Evolutionary conservation across 2,329 filamentous ascomycete genomes (phyloP).

Genomic region (Pseudogymnoascus sp.): DNA sequence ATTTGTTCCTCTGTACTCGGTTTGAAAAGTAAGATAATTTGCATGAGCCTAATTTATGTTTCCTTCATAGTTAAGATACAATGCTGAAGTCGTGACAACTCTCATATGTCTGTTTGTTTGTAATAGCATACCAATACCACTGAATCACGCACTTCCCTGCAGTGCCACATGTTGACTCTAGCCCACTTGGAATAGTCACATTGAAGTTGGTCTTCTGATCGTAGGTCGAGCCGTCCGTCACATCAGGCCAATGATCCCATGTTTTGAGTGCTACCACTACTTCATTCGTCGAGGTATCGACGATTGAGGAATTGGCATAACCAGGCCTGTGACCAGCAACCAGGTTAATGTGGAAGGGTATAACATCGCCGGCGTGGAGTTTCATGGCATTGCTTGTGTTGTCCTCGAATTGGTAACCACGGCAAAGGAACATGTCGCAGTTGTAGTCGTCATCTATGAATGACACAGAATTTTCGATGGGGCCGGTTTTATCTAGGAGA

Average conservation of each 20-base stretch:
- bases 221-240: conserved; percentile 10
- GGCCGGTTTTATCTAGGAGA: background rate
- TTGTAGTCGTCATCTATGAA: background rate
- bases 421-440: conserved; percentile 39
- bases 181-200: background rate
- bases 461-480: background rate
- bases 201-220: background rate
- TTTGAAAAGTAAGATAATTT: background rate
- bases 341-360: conserved; percentile 29
- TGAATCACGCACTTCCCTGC: conserved; percentile 19
- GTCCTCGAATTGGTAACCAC: conserved; percentile 37
- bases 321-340: conserved; percentile 21
- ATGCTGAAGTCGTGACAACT: conserved; percentile 9
- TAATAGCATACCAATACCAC: conserved; percentile 1
- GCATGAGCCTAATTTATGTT: background rate
- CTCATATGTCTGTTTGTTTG: background rate
- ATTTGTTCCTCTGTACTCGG: background rate
- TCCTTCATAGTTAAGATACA: background rate
- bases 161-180: conserved; percentile 14
- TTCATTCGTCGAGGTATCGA: background rate
- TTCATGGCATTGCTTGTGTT: conserved; percentile 36
- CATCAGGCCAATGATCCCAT: conserved; percentile 6
- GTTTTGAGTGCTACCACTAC: background rate
- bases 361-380: conserved; percentile 33
- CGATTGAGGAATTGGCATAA: background rate